A percentile compares a stretch with the other conserved stretches of the same genome.
These are phyloP conservation scores for Candida montana DNA, from an alignment of 805 yeast species.

Conservation along the genomic window DNA sequence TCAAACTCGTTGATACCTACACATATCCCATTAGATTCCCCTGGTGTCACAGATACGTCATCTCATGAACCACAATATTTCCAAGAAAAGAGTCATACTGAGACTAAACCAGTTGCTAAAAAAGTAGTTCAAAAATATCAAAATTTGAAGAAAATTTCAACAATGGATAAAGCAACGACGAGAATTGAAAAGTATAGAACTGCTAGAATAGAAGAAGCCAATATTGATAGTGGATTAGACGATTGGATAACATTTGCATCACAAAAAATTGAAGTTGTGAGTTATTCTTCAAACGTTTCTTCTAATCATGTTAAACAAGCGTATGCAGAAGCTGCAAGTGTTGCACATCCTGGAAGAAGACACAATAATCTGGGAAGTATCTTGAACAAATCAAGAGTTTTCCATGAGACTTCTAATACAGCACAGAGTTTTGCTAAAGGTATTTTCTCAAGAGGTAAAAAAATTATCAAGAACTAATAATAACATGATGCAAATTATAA, in stretches of 20 bases:
- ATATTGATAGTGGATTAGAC: slow-evolving; percentile 52
- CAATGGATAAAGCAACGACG: slow-evolving; percentile 35
- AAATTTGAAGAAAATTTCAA: slow-evolving; percentile 38
- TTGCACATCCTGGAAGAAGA: slow-evolving; percentile 28
- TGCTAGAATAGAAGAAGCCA: slow-evolving; percentile 37
- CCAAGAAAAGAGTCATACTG: slow-evolving; percentile 16
- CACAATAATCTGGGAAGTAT: slow-evolving; percentile 40
- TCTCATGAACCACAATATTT: slow-evolving; percentile 3
- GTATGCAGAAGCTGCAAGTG: slow-evolving; percentile 49
- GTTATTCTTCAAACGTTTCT: slow-evolving; percentile 25
- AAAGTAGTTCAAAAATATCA: slow-evolving; percentile 7
- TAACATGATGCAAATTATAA: too few relatives aligned
- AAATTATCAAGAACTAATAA: slow-evolving; percentile 34
- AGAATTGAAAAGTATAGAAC: slow-evolving; percentile 37
- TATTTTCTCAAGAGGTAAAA: slow-evolving; percentile 51
- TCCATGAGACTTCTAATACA: slow-evolving; percentile 45
- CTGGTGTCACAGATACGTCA: slow-evolving; percentile 6
- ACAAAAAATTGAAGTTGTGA: slow-evolving; percentile 26
- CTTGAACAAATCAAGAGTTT: slow-evolving; percentile 43
- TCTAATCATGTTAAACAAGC: slow-evolving; percentile 50
- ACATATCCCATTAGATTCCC: slow-evolving; percentile 22
- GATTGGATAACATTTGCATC: slow-evolving; percentile 43
- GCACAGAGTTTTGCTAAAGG: slow-evolving; percentile 50
- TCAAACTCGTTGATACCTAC: slow-evolving; percentile 19
- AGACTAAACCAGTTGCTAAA: not conserved